These are phyloP conservation scores for Neofusicoccum parvum DNA, from an alignment of 2,329 filamentous ascomycete genomes.

Conservation along the genomic window DNA sequence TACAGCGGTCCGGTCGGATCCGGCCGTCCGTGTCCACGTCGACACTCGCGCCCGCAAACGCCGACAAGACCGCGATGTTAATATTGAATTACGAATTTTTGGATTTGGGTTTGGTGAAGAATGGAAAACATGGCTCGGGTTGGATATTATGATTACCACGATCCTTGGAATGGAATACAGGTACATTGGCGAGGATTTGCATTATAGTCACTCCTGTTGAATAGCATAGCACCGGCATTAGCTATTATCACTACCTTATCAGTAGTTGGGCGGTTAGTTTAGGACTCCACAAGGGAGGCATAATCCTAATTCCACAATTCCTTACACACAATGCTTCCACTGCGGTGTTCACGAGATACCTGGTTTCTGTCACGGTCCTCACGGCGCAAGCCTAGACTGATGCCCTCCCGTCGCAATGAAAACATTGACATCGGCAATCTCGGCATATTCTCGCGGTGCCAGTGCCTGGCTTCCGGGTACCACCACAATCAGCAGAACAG, in stretches of 20 bases:
- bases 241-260: neutral
- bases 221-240: slow-evolving; percentile 14
- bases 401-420: too few relatives aligned
- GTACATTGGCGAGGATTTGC: neutral
- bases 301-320: slow-evolving; percentile 9
- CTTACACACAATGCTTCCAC: neutral
- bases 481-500: too few relatives aligned
- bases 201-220: neutral
- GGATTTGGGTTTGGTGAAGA: neutral
- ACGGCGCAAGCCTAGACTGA: too few relatives aligned
- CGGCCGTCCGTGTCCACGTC: neutral
- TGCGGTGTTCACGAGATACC: too few relatives aligned
- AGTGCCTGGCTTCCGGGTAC: too few relatives aligned
- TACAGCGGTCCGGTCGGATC: neutral
- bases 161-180: neutral
- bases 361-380: neutral
- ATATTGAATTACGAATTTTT: slow-evolving; percentile 7
- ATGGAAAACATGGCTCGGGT: neutral
- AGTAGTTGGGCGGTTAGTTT: neutral
- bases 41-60: neutral
- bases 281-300: neutral
- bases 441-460: too few relatives aligned
- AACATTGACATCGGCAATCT: too few relatives aligned
- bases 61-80: neutral
- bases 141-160: slow-evolving; percentile 12